Conservation (phyloP, 1,139 yeast species). For the Diutina siamensis region DNA sequence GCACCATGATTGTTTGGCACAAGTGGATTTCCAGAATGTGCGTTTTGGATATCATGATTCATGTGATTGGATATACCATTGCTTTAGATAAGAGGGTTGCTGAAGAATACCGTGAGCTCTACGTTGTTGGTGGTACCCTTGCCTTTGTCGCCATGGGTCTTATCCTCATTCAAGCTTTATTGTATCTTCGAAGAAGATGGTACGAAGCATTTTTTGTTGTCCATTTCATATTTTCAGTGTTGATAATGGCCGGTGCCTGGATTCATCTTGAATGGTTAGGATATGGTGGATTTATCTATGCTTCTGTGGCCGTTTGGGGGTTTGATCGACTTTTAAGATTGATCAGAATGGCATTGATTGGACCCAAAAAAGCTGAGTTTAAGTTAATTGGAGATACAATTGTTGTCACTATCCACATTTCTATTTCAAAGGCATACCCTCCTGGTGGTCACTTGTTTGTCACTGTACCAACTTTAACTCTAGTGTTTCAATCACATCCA, state of each 20-base stretch:
- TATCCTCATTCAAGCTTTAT: not conserved
- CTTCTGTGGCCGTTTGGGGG: conserved; percentile 1
- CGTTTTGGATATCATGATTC: not conserved
- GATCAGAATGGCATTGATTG: not conserved
- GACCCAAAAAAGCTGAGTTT: not conserved
- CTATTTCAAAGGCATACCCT: not conserved
- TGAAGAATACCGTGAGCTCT: not conserved
- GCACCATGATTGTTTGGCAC: conserved; percentile 26
- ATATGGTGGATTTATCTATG: not conserved
- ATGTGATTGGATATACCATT: not conserved
- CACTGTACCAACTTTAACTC: not conserved
- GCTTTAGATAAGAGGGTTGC: not conserved
- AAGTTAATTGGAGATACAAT: conserved; percentile 1
- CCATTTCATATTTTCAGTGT: not conserved
- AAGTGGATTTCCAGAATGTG: conserved; percentile 20
- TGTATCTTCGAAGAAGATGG: conserved; percentile 2
- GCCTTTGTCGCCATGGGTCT: not conserved
- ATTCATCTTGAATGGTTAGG: not conserved
- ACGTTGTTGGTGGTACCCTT: not conserved
- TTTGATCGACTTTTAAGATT: not conserved
- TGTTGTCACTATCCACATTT: not conserved
- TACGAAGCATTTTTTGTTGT: conserved; percentile 4
- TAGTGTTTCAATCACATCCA: not conserved
- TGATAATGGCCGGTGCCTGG: not conserved
- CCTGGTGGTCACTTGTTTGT: conserved; percentile 2